A percentile compares a stretch with the other conserved stretches of the same genome.
These are phyloP conservation scores for Microbotryum lychnidis-dioicae DNA, from an alignment of 1,284 basidiomycete genomes.

Conservation along the genomic window DNA sequence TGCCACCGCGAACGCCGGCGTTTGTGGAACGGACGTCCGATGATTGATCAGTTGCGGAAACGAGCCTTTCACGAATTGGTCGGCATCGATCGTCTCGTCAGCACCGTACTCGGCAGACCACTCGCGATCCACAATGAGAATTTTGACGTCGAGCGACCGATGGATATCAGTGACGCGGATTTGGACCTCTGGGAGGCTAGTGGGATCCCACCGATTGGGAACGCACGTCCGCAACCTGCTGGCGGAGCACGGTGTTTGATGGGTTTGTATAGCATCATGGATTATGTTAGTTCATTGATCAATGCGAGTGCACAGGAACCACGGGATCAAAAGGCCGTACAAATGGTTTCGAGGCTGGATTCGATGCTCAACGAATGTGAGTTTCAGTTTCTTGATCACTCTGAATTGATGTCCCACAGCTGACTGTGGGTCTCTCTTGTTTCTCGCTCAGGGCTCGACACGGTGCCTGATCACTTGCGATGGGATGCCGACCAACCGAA, in stretches of 20 bases:
- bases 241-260: too few relatives aligned
- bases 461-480: constrained; percentile 10
- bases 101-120: constrained; percentile 55
- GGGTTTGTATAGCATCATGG: too few relatives aligned
- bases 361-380: constrained; percentile 5
- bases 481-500: constrained; percentile 13
- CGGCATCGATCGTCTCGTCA: constrained; percentile 18
- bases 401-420: too few relatives aligned
- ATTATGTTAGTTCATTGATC: too few relatives aligned
- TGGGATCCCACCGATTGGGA: background rate
- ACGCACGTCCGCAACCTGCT: too few relatives aligned
- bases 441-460: constrained; percentile 11
- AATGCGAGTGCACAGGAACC: too few relatives aligned
- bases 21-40: constrained; percentile 35
- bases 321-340: background rate
- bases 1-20: constrained; percentile 43
- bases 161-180: constrained; percentile 71
- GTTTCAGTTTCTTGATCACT: background rate
- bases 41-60: constrained; percentile 61
- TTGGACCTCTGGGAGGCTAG: constrained; percentile 19
- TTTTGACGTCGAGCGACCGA: constrained; percentile 65
- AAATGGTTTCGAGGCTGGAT: constrained; percentile 5
- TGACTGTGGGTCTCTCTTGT: background rate
- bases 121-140: constrained; percentile 78
- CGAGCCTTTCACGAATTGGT: constrained; percentile 63